Evolutionary conservation across 2,329 filamentous ascomycete genomes (phyloP), one percentile per base, ranked within the genome.

Genomic region (Hirsutella minnesotensis): DNA sequence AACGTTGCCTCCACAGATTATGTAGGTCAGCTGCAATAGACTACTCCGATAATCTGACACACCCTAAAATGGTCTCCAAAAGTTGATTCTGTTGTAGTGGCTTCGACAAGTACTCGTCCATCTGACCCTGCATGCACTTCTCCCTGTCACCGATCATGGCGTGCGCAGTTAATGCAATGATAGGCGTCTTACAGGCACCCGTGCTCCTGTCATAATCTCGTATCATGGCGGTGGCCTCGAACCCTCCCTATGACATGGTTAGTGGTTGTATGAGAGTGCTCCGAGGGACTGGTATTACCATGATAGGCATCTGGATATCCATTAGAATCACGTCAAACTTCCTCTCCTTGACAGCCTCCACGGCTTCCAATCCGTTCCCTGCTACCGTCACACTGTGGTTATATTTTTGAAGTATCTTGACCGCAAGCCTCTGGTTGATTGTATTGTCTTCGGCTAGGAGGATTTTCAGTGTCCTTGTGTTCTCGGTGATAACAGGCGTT

Each of bases 251-350:
- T 40, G 34, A 9, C n/a, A 7, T 38, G 18, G 56, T 75, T 59
- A 74, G 63, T 46, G n/a, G n/a, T n/a, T n/a, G n/a, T n/a, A n/a
- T n/a, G n/a, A n/a, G n/a, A n/a, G n/a, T n/a, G n/a, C n/a, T n/a
- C n/a, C n/a, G n/a, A n/a, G n/a, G n/a, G n/a, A n/a, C 16, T 9
- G 33, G n/a, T 18, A 2, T 68, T 66, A 85, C 81, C 89, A 96
- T 96, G 56, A 96, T 85, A n/a, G 92, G 92, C 92, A 98, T 98
- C 61, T 96, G 92, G 16, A 98, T 90, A 59, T 98, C 92, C 92
- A 98, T 98, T 39, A 98, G 74, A 50, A 98, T 92, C 47, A 95
- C 86, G 61, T 98, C 92, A 60, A 94, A 98, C 59, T 86, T 83
- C 66, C 84, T 90, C 59, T 82, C 79, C 71, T 94, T 89, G 53